A percentile compares a stretch with the other conserved stretches of the same genome.
Evolutionary conservation across 2,329 filamentous ascomycete genomes (phyloP).

Genomic region (Diaporthe citriasiana): DNA sequence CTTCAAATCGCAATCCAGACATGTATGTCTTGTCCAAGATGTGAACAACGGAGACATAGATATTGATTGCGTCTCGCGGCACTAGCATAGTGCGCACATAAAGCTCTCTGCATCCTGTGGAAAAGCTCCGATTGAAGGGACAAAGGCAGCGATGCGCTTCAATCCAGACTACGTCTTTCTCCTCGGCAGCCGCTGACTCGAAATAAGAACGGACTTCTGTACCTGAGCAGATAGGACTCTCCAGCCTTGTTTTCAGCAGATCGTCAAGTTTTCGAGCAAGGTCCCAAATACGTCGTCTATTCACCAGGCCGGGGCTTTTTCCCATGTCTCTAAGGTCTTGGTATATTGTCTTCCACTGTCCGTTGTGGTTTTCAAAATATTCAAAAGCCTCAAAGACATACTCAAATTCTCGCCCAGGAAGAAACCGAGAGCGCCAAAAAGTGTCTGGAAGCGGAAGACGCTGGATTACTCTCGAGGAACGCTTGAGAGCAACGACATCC

Average conservation of each 20-base stretch:
- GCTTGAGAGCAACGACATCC: neutral
- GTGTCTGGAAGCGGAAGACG: neutral
- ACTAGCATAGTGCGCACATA: neutral
- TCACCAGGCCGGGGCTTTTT: neutral
- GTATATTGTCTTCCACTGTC: neutral
- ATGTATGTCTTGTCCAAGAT: neutral
- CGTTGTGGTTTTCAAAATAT: neutral
- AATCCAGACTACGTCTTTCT: neutral
- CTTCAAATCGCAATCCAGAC: neutral
- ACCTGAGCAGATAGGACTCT: neutral
- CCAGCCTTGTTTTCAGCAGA: neutral
- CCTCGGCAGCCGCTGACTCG: neutral
- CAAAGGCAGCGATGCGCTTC: neutral
- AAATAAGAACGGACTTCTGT: neutral
- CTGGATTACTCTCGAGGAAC: neutral
- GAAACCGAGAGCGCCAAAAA: neutral
- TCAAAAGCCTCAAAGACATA: neutral
- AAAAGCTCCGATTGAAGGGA: neutral
- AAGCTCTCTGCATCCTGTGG: neutral
- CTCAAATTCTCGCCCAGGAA: neutral
- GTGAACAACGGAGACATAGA: neutral
- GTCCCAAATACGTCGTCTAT: neutral
- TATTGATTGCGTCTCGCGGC: neutral
- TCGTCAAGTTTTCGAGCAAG: neutral
- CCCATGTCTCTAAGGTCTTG: neutral